Conservation (phyloP, 1,139 yeast genomes). For the Yamadazyma triangularis region DNA sequence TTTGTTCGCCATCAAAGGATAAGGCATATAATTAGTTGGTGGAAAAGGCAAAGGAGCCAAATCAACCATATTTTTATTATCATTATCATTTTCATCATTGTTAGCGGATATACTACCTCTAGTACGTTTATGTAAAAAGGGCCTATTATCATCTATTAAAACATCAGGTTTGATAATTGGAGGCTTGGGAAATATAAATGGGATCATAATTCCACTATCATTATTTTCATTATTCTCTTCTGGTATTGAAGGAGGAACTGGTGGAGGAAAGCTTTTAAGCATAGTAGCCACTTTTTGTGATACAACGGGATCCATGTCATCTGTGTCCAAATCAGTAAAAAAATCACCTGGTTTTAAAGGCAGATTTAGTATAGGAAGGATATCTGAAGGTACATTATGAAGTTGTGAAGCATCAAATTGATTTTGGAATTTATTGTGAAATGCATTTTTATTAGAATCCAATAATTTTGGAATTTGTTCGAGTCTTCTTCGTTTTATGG, state of each 20-base stretch:
- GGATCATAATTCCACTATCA: constrained; percentile 46
- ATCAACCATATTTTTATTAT: constrained; percentile 13
- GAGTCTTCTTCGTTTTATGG: constrained; percentile 9
- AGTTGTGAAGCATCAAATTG: constrained; percentile 5
- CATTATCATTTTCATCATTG: constrained; percentile 4
- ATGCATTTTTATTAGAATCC: not conserved
- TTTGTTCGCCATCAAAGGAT: constrained; percentile 35
- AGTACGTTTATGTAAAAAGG: constrained; percentile 2
- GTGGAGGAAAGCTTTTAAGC: constrained; percentile 37
- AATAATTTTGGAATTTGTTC: constrained; percentile 1
- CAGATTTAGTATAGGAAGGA: constrained; percentile 33
- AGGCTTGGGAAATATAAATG: constrained; percentile 45
- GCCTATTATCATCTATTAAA: constrained; percentile 7
- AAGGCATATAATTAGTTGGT: constrained; percentile 48
- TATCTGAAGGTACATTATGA: constrained; percentile 29
- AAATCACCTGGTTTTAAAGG: constrained; percentile 28
- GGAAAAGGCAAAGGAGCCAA: constrained; percentile 49
- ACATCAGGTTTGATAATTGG: constrained; percentile 27
- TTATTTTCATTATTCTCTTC: too few species aligned
- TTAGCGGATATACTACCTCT: constrained; percentile 1
- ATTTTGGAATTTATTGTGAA: too few species aligned
- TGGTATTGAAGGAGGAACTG: constrained; percentile 30
- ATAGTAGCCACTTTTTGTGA: constrained; percentile 23
- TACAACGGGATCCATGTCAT: constrained; percentile 7
- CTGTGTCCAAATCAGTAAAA: constrained; percentile 30